Conservation (phyloP, 148 eudicot species). For the Euryodendron excelsum region DNA sequence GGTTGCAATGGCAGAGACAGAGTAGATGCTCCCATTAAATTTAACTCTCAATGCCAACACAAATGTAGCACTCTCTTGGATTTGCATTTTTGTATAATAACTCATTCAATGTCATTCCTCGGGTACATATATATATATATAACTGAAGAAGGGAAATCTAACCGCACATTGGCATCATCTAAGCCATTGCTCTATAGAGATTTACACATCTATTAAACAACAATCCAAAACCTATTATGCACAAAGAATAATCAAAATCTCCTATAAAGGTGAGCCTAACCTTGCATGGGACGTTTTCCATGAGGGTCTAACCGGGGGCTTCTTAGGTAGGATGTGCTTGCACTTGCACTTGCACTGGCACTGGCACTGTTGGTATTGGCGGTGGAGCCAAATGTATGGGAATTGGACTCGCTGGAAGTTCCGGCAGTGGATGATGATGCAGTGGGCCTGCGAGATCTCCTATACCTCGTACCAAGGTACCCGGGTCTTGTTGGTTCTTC, state of each 20-base stretch:
- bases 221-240: background rate
- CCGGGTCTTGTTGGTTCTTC: constrained; percentile 82
- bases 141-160: background rate
- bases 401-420: constrained; percentile 30
- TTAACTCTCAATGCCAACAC: too few species aligned
- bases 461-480: constrained; percentile 50
- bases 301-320: constrained; percentile 25
- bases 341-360: constrained; percentile 28
- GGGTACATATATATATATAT: too few species aligned
- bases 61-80: background rate
- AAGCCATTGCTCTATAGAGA: background rate
- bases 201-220: background rate
- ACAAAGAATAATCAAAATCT: constrained; percentile 1
- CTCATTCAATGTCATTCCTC: background rate
- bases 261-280: background rate
- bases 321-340: constrained; percentile 22
- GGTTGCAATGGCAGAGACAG: too few species aligned
- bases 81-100: background rate
- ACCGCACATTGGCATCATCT: background rate
- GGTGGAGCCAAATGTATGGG: constrained; percentile 30
- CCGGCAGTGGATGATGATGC: constrained; percentile 40
- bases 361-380: constrained; percentile 15
- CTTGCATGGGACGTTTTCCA: constrained; percentile 49
- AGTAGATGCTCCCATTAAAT: too few species aligned
- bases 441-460: constrained; percentile 34